Evolutionary conservation across 306 rosid species (phyloP), one percentile per base, ranked within the genome.

Genomic region (Arachis stenosperma): DNA sequence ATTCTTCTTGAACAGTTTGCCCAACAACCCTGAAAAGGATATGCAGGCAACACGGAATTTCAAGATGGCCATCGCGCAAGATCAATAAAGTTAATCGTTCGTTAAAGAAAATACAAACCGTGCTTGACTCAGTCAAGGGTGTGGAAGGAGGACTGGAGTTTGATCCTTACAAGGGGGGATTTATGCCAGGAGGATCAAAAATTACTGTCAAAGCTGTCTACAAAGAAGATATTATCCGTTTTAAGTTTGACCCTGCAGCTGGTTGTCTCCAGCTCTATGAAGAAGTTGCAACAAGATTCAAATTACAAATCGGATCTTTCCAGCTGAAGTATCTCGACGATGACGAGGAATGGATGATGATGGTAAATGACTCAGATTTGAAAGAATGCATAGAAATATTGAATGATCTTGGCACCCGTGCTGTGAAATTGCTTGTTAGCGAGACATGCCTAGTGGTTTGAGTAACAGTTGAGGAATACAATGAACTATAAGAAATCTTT

Each of bases 41-140:
- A 79, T 95, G 99, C 88, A 88, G 99, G 71, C 99, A 95, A 67
- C 99, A 95, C 76, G 98, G 99, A 66, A 95, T 95, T 80, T 79
- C 83, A 15, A 95, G 97, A 81, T 95, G 99, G 99, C 99, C 99
- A 52, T 95, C 99, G 41, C 98, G 99, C 33, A 95, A 95, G 83
- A 91, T 95, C 73, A 90, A 90, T 61, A 95, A 95, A 86, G 99
- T 95, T 33, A 95, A 90, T 69, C 96, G 97, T 58, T 95, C 99
- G 0, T 78, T 95, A 69, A 83, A 68, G 79, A 91, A 91, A 84
- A 91, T 95, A 77, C 95, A 87, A 46, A 86, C 81, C 13, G 99
- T 91, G 55, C 89, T 95, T 58, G 96, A 95, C 70, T 95, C 99
- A 73, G 99, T 94, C 65, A 84, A 91, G 74, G 97, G 97, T 63